These are phyloP conservation scores for Macadamia integrifolia DNA, from an alignment of 164 flowering plant species.

Conservation along the genomic window DNA sequence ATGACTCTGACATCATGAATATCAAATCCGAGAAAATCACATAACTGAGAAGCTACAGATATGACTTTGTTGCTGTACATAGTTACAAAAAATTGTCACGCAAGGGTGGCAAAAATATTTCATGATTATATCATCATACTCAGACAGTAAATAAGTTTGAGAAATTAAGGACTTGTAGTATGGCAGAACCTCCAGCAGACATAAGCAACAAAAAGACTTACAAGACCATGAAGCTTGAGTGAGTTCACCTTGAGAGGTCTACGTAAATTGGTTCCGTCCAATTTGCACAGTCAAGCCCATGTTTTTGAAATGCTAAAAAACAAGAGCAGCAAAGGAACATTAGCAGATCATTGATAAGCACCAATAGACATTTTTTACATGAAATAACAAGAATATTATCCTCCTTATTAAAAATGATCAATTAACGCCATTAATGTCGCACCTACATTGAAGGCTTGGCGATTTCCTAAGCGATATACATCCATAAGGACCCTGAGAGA, in stretches of 20 bases:
- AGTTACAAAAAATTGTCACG: neutral
- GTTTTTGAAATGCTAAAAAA: conserved; percentile 68
- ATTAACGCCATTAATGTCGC: conserved; percentile 6
- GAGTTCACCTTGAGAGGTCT: conserved; percentile 75
- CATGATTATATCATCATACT: neutral
- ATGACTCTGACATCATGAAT: neutral
- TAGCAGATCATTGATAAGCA: neutral
- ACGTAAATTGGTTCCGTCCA: conserved; percentile 81
- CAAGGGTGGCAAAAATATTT: neutral
- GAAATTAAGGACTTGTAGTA: neutral
- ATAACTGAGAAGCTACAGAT: too few relatives aligned
- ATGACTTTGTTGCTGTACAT: neutral
- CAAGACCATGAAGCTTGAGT: neutral
- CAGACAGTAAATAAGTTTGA: neutral
- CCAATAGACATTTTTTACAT: neutral
- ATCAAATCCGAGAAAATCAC: neutral
- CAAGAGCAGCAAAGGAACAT: neutral
- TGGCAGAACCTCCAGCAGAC: neutral
- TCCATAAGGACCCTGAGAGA: conserved; percentile 75
- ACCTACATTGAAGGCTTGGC: conserved; percentile 88
- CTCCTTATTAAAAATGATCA: neutral
- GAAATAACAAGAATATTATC: neutral
- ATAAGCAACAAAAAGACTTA: neutral
- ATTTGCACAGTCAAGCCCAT: conserved; percentile 94
- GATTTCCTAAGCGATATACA: conserved; percentile 61